Evolutionary conservation across 768 basidiomycete species (phyloP), one percentile per base, ranked within the genome.

Genomic region (Neoboletus brunneissimus): DNA sequence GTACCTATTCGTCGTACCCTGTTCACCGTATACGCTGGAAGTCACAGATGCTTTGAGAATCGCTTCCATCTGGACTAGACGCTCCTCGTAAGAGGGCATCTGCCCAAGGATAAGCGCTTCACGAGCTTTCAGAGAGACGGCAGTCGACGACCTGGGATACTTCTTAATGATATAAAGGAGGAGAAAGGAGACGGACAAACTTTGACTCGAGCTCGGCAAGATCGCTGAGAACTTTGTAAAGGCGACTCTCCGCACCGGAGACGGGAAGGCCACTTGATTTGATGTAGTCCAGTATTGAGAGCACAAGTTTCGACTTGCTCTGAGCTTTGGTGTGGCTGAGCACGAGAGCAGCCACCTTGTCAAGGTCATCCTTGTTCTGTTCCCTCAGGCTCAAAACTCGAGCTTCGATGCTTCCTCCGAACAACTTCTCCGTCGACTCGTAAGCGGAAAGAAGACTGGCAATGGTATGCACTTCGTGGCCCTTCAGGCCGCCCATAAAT

Each of bases 21-120:
- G 81, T 73, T 97, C 94, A 58, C 96, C 97, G 66, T 99, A 98
- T 66, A 86, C 88, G 62, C 86, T 89, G 54, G 86, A 88, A 18
- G 86, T 85, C 50, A 97, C 90, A 0, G 97, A 90, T 27, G 87
- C 82, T 73, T 89, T 93, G 47, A 99, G 81, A 51, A 99, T 88
- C 27, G 86, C 79, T 76, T 97, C 95, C 91, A 99, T 96, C 72
- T 99, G 97, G 27, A 84, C 77, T 41, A 87, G 78, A 55, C 97
- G 89, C 72, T 98, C 97, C 67, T 98, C 94, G 68, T 92, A 96
- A 15, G 94, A 96, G 6, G 97, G 97, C 84, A 99, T 89, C 71
- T 96, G 93, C 46, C 91, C 92, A 32, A 93, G 81, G 66, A 99
- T 98, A 46, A 98, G 81, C 8, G 97, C 97, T 76, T 99, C 97